Conservation (phyloP, 768 basidiomycete species). For the Russula dissimulans region DNA sequence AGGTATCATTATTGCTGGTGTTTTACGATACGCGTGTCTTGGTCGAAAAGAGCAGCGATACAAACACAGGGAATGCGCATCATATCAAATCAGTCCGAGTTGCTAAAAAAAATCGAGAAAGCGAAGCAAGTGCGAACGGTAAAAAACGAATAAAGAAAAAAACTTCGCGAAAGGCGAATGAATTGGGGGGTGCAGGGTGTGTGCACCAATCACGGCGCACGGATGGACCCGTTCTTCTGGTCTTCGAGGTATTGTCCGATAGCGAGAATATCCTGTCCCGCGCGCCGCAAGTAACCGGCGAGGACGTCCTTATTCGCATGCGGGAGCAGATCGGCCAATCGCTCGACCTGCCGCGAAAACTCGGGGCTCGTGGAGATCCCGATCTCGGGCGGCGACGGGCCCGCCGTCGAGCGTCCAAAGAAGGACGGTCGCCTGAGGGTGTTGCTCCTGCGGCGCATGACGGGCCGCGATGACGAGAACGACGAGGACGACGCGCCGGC, state of each 20-base stretch:
- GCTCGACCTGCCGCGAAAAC: constrained; percentile 62
- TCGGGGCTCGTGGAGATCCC: constrained; percentile 28
- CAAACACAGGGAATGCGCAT: constrained; percentile 1
- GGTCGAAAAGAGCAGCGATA: background rate
- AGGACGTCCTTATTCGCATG: constrained; percentile 60
- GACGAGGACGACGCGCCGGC: constrained; percentile 17
- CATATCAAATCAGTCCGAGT: background rate
- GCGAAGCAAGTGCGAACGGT: background rate
- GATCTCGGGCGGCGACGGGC: background rate
- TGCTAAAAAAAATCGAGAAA: background rate
- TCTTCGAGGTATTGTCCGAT: constrained; percentile 82
- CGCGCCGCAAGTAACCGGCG: constrained; percentile 59
- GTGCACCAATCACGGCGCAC: constrained; percentile 30
- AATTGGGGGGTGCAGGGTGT: background rate
- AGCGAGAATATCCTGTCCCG: constrained; percentile 77
- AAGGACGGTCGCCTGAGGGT: constrained; percentile 25
- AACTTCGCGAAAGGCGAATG: background rate
- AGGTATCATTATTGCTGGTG: constrained; percentile 7
- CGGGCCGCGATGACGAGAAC: constrained; percentile 26
- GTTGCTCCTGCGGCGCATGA: constrained; percentile 15
- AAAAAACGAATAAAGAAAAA: background rate
- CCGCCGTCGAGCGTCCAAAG: constrained; percentile 21
- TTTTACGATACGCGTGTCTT: constrained; percentile 4
- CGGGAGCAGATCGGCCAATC: constrained; percentile 60
- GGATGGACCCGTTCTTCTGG: constrained; percentile 62